Evolutionary conservation across 805 yeast genomes (phyloP), one percentile per base, ranked within the genome.

Genomic region (Kuraishia borneana): DNA sequence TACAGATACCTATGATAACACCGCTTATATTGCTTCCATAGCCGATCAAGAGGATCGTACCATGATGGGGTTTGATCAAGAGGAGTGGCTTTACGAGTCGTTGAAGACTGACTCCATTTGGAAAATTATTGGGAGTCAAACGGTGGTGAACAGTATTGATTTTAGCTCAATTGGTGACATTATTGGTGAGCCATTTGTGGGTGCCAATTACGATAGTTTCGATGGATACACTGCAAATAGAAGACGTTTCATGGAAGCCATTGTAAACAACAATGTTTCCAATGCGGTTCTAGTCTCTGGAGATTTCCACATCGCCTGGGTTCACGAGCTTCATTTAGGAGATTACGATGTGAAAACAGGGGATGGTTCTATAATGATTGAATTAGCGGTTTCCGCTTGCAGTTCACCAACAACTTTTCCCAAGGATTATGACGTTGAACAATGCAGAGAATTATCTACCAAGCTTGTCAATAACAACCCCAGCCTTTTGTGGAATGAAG

Each of bases 61-160:
- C 8, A 43, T 48, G 36, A 37, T 47, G 41, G 53, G 53, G 4
- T 48, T 42, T 36, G 50, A 46, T 26, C 50, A 48, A 33, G 53
- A 48, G 33, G 35, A 41, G 21, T 48, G 53, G 51, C 33, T 48
- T 2, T 43, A 46, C 18, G 36, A 40, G 22, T 39, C 44, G 6
- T 26, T 46, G 22, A 21, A 35, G 7, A 31, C 34, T 13, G 43
- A 40, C 6, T 36, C 42, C 8, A 20, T 23, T 2, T 44, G 52
- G 49, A 42, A 33, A 21, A 32, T 39, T 13, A 32, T 41, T 20
- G 44, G 44, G 7, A 39, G 39, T 29, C 44, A 41, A 23, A 41
- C 44, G 5, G 44, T 41, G 7, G 32, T 41, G 17, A 33, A 39
- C n/a, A 39, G 37, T n/a, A 41, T 39, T 4, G 42, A 39, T 17